These are phyloP conservation scores for Hibiscus trionum DNA, from an alignment of 345 rosid genomes.

Conservation along the genomic window DNA sequence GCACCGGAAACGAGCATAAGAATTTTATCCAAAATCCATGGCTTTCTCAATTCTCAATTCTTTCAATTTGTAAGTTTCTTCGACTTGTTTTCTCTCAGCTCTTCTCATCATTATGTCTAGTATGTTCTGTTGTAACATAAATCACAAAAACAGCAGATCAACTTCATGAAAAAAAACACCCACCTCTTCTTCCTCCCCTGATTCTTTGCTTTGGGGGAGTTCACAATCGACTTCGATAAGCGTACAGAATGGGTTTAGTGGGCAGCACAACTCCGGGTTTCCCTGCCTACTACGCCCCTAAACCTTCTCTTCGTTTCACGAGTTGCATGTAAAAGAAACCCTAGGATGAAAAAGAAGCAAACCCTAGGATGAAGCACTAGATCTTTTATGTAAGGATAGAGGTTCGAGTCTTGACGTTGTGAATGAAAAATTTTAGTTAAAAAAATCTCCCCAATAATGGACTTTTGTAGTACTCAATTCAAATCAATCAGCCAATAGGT, in stretches of 20 bases:
- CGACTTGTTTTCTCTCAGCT: background rate
- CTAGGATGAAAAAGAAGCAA: too few species aligned
- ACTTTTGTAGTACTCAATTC: too few species aligned
- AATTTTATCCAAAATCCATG: background rate
- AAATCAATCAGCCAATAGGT: too few species aligned
- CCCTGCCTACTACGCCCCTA: conserved; percentile 15
- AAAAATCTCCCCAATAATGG: too few species aligned
- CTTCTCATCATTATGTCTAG: background rate
- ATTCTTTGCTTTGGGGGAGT: background rate
- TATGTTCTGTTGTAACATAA: background rate
- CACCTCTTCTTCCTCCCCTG: too few species aligned
- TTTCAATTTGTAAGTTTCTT: background rate
- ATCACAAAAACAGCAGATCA: background rate
- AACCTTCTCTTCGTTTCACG: background rate
- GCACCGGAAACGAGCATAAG: too few species aligned
- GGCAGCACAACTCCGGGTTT: conserved; percentile 53
- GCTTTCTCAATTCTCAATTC: background rate
- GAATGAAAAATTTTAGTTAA: too few species aligned
- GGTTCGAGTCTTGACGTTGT: too few species aligned
- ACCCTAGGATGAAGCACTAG: too few species aligned
- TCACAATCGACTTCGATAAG: background rate
- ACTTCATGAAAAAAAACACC: background rate
- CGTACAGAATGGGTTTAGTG: conserved; percentile 18
- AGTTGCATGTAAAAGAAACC: background rate
- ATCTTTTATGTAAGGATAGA: too few species aligned